phyloP scores from a whole-genome alignment of 2,329 filamentous ascomycete species.

The Chaetomium sp. region DNA sequence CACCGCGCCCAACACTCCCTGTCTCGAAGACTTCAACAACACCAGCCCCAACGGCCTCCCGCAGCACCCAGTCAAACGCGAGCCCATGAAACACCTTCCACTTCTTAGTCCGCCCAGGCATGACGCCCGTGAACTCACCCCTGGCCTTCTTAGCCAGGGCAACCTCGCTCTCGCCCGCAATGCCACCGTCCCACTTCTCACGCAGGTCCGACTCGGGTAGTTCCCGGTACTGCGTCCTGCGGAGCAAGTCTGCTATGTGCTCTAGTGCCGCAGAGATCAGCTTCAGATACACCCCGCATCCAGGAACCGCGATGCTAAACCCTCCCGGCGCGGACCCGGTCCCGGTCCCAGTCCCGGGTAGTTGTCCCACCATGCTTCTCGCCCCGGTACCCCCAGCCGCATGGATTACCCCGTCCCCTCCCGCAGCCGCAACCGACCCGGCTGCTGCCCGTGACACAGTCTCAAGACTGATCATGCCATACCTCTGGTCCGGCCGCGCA shows the following conservation, averaged over 20 bases:
- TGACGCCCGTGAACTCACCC: slow-evolving; percentile 50
- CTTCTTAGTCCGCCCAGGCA: slow-evolving; percentile 57
- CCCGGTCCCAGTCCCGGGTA: slow-evolving; percentile 26
- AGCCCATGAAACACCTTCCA: slow-evolving; percentile 68
- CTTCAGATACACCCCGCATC: slow-evolving; percentile 61
- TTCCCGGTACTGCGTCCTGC: slow-evolving; percentile 55
- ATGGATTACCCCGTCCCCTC: slow-evolving; percentile 59
- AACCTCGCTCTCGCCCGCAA: slow-evolving; percentile 36
- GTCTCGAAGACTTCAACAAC: slow-evolving; percentile 70
- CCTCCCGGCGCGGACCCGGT: slow-evolving; percentile 32
- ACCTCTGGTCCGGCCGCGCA: slow-evolving; percentile 46
- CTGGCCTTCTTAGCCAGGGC: slow-evolving; percentile 39
- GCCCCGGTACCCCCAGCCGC: slow-evolving; percentile 49
- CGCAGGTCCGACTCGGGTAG: slow-evolving; percentile 54
- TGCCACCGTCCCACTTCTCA: slow-evolving; percentile 66
- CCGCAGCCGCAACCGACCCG: slow-evolving; percentile 62
- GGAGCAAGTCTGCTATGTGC: slow-evolving; percentile 55
- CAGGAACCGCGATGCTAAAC: slow-evolving; percentile 57
- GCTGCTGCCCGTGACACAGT: slow-evolving; percentile 59
- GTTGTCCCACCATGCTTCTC: slow-evolving; percentile 12
- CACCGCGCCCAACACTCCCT: slow-evolving; percentile 62
- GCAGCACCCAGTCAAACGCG: slow-evolving; percentile 64
- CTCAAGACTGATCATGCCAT: slow-evolving; percentile 54
- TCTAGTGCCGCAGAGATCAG: slow-evolving; percentile 54
- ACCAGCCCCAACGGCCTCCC: slow-evolving; percentile 64